Conservation (phyloP, 345 rosid species). For the Linum usitatissimum region DNA sequence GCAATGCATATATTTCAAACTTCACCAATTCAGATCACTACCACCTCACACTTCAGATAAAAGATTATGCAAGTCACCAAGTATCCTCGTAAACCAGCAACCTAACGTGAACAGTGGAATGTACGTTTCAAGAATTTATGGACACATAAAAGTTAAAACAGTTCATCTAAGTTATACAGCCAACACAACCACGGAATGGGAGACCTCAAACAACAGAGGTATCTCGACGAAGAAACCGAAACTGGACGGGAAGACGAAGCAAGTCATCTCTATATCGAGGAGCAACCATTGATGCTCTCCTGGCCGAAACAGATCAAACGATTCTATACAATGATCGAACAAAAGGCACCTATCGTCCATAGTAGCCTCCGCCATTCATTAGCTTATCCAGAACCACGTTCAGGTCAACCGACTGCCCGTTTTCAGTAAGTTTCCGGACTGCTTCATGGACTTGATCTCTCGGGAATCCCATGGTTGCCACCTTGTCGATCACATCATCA, state of each 20-base stretch:
- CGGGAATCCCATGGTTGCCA: constrained; percentile 78
- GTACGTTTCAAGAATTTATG: neutral
- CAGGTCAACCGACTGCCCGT: constrained; percentile 77
- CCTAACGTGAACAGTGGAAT: neutral
- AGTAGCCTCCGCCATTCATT: constrained; percentile 86
- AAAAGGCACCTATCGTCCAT: constrained; percentile 34
- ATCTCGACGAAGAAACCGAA: neutral
- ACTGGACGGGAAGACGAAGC: neutral
- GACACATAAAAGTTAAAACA: neutral
- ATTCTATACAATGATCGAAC: neutral
- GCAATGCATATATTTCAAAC: too few species aligned
- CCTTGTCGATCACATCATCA: constrained; percentile 74
- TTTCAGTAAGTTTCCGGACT: constrained; percentile 69
- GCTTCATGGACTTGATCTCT: constrained; percentile 84
- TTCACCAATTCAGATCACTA: neutral
- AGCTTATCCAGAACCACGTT: constrained; percentile 83
- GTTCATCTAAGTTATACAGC: neutral
- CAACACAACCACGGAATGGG: neutral
- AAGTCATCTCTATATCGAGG: too few species aligned
- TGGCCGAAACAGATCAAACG: neutral
- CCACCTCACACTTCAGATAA: neutral
- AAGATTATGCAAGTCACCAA: neutral
- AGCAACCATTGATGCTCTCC: neutral
- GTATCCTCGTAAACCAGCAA: neutral
- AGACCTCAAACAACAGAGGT: neutral